Base-by-base conservation (phyloP, 768 basidiomycete species). In the Russula dissimulans region DNA sequence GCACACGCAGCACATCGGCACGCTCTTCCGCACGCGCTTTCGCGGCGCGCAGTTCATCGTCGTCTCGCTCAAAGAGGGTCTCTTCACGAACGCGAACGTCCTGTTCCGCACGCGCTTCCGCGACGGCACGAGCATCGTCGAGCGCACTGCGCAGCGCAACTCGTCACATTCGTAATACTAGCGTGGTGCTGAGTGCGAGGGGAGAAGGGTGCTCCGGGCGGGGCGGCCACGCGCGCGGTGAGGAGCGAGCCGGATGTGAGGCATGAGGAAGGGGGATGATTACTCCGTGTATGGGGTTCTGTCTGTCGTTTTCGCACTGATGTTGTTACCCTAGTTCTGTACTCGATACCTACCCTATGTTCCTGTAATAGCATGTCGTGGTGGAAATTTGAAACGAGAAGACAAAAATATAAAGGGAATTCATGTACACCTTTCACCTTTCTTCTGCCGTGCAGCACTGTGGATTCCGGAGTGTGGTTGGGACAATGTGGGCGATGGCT, bases 21-120 rank as follows among this genome's bases (percentile, higher is more conserved):
- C 93, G 65, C 82, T 98, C n/a, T 98, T 99, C 83, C 82, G 89
- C 44, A 95, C 88, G 50, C 84, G 97, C 17, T 99, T 99, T 81
- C 95, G 93, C 74, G 95, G 95, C 44, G 89, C 89, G 15, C 97
- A 99, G 71, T 99, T 97, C 75, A 97, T 98, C 68, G 97, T 98
- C 52, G 95, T 98, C 59, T 91, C 88, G 18, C 77, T 98, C 57
- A 98, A 98, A 73, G 97, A 98, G 68, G 95, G 95, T 5, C 77
- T 97, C 47, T 98, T 98, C 75, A 93, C 92, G 9, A 97, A 98
- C 67, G 97, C 95, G 42, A 98, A 99, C 68, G 95, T 94, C 12
- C 76, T 97, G 36, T 99, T 98, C 79, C 81, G 86, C 38, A 89
- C 95, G 14, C 82, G 89, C 55, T 97, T 98, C 78, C 79, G 91